Evolutionary conservation across 345 rosid species (phyloP).

Genomic region (Theobroma cacao): DNA sequence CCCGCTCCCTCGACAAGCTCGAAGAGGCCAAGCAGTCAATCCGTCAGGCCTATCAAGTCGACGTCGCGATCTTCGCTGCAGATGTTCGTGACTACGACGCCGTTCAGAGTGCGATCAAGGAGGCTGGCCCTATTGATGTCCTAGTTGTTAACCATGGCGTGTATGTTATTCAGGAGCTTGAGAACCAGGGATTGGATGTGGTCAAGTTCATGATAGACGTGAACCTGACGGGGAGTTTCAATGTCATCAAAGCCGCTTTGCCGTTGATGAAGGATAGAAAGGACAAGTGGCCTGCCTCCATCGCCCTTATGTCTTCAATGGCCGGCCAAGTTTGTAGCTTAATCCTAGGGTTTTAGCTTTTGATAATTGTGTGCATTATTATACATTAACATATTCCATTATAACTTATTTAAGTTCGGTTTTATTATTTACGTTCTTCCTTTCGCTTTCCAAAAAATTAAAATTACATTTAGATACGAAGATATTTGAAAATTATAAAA

Average conservation of each 20-base stretch:
- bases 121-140: conserved; percentile 68
- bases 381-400: too few relatives aligned
- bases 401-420: too few relatives aligned
- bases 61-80: conserved; percentile 56
- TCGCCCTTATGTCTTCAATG: conserved; percentile 73
- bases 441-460: too few relatives aligned
- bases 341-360: too few relatives aligned
- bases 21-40: conserved; percentile 65
- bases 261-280: conserved; percentile 62
- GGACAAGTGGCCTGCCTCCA: conserved; percentile 51
- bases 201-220: conserved; percentile 72
- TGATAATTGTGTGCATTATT: too few relatives aligned
- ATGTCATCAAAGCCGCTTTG: conserved; percentile 72
- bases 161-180: conserved; percentile 52
- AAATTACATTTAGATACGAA: too few relatives aligned
- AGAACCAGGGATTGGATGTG: conserved; percentile 56
- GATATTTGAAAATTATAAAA: too few relatives aligned
- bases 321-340: conserved; percentile 99
- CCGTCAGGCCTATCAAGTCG: conserved; percentile 64
- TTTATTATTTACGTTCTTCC: too few relatives aligned
- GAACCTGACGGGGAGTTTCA: conserved; percentile 75
- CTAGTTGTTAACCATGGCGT: conserved; percentile 80
- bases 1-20: conserved; percentile 56
- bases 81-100: conserved; percentile 79
- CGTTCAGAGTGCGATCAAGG: conserved; percentile 38